Conservation (phyloP, 257 asterid species). For the Solanum sejunctum region DNA sequence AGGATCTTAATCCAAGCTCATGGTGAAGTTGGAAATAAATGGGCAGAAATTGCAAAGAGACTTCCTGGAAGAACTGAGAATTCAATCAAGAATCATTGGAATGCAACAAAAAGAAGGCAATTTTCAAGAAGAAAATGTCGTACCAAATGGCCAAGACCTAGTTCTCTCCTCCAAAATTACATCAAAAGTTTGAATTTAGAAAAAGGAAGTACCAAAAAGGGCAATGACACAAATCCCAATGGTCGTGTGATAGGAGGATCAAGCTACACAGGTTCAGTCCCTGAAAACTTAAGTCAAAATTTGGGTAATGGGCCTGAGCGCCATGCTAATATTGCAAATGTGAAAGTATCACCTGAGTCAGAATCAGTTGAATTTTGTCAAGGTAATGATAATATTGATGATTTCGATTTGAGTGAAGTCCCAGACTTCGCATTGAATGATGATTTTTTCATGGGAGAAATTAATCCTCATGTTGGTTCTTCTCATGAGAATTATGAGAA, state of each 20-base stretch:
- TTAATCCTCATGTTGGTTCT: background rate
- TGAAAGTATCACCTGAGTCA: background rate
- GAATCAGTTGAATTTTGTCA: background rate
- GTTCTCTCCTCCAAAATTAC: slow-evolving; percentile 66
- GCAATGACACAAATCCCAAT: background rate
- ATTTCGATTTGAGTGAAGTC: slow-evolving; percentile 7
- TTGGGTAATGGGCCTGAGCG: background rate
- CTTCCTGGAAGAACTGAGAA: slow-evolving; percentile 72
- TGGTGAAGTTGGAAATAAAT: slow-evolving; percentile 60
- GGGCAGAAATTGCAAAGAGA: slow-evolving; percentile 82
- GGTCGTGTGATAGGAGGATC: background rate
- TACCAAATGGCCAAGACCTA: slow-evolving; percentile 72
- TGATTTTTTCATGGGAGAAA: slow-evolving; percentile 1
- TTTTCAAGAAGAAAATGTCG: slow-evolving; percentile 60
- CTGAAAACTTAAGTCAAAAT: background rate
- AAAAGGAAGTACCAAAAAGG: slow-evolving; percentile 12
- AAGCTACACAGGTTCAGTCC: accelerated
- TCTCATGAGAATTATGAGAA: background rate
- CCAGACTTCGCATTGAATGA: slow-evolving; percentile 21
- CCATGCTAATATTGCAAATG: background rate
- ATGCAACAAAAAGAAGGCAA: slow-evolving; percentile 78
- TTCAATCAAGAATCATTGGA: slow-evolving; percentile 92
- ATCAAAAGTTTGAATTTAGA: slow-evolving; percentile 51
- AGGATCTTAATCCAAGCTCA: slow-evolving; percentile 56
- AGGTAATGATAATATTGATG: background rate